phyloP scores from a whole-genome alignment of 1,139 yeast species.

The Kodamaea fungicola region DNA sequence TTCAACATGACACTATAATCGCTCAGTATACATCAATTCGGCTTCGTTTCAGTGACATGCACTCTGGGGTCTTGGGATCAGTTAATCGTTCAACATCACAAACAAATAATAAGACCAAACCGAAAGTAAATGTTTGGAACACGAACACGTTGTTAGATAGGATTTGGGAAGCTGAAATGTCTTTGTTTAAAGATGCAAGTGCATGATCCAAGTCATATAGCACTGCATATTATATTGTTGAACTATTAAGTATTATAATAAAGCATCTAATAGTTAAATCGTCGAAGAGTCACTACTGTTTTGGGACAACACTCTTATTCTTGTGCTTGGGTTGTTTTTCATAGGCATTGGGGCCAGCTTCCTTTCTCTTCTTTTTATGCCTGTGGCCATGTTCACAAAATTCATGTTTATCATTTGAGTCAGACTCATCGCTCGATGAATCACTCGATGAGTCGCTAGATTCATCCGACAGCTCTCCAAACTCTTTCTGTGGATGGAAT shows the following conservation, averaged over 20 bases:
- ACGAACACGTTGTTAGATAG: conserved; percentile 1
- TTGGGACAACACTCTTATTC: conserved; percentile 20
- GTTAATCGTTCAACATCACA: conserved; percentile 2
- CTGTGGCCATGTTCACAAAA: conserved; percentile 9
- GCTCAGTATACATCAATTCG: conserved; percentile 40
- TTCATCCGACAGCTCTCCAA: conserved; percentile 37
- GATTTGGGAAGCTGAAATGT: conserved; percentile 12
- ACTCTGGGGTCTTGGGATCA: conserved; percentile 14
- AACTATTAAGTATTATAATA: too few relatives aligned
- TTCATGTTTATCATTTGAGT: conserved; percentile 2
- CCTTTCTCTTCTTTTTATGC: conserved; percentile 9
- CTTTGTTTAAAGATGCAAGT: conserved; percentile 1
- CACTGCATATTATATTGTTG: too few relatives aligned
- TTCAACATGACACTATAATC: conserved; percentile 37
- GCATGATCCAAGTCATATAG: neutral
- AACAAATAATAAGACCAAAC: neutral
- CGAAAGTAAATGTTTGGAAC: neutral
- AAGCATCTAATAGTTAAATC: too few relatives aligned
- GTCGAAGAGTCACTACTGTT: neutral
- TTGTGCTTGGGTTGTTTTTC: conserved; percentile 68
- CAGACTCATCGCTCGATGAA: conserved; percentile 26
- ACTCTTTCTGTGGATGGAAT: conserved; percentile 78
- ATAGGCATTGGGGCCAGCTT: conserved; percentile 63
- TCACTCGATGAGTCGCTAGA: conserved; percentile 32
- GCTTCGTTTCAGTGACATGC: conserved; percentile 25